Base-by-base conservation (phyloP, 2,329 filamentous ascomycete genomes). In the Uncinocarpus reesii region DNA sequence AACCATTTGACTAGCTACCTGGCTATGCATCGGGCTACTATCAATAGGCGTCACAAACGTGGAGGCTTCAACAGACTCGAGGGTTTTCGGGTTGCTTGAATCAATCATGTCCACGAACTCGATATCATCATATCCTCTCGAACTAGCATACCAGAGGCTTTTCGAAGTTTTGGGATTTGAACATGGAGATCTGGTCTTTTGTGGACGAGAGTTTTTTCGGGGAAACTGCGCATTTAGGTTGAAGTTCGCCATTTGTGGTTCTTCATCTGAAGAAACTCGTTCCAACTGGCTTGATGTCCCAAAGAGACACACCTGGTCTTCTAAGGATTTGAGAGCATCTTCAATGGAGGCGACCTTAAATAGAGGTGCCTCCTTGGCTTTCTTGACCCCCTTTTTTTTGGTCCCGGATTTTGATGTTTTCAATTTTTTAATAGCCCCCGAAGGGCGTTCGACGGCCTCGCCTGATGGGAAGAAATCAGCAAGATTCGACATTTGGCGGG, bases 241-340 rank as follows among this genome's bases (percentile, higher is more conserved):
- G 40, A 16, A 36, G 7, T 34, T 11, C 11, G 16, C 2, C 15
- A 18, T 18, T 11, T 26, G 21, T 5, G 29, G 15, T 11, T 31
- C 29, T 16, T 48, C 38, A 15, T 29, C 23, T 16, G 21, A 37
- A 21, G 29, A 36, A 21, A 24, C 21, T 47, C 75, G 70, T 11
- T 81, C 83, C 20, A 94, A 68, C 62, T 94, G 87, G 62, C 87
- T 93, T 1, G 84, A 89, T 0, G 86, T 92, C 1, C 86, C 87
- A 65, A 94, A 94, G 0, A 93, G 67, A 59, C 89, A 85, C 51
- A 88, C 79, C 61, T 92, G 87, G 1, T 76, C 71, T 2, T 77
- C 72, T 11, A 84, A 76, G 55, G 83, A 75, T 45, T 76, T 76
- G 36, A 82, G 65, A 1, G 86, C 87, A 20, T 82, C 76, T 41